Evolutionary conservation across 1,284 basidiomycete species (phyloP).

Genomic region (Cryptococcus sp.): DNA sequence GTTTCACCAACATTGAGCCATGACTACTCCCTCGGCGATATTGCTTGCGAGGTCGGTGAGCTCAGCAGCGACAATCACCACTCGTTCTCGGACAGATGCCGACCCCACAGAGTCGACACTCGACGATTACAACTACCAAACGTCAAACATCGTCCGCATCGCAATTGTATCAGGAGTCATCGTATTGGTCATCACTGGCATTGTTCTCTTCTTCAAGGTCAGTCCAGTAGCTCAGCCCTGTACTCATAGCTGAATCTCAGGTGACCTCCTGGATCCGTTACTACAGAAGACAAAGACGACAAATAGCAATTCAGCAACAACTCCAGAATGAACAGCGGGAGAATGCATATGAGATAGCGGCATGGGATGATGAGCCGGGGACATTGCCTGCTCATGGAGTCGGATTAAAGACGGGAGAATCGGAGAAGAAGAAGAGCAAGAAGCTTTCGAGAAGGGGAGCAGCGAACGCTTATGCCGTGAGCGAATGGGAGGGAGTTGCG

Average conservation of each 20-base stretch:
- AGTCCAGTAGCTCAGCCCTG: slow-evolving; percentile 5
- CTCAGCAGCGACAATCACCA: neutral
- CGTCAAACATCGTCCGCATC: slow-evolving; percentile 37
- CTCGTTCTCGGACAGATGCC: neutral
- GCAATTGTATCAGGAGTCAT: slow-evolving; percentile 43
- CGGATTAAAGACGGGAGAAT: neutral
- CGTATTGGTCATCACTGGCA: slow-evolving; percentile 29
- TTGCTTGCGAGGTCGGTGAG: neutral
- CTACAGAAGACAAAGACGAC: slow-evolving; percentile 31
- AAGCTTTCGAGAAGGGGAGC: slow-evolving; percentile 27
- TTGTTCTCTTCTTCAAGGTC: slow-evolving; percentile 40
- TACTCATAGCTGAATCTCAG: slow-evolving; percentile 14
- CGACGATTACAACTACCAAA: slow-evolving; percentile 26
- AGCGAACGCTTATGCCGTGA: slow-evolving; percentile 41
- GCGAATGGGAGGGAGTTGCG: slow-evolving; percentile 44
- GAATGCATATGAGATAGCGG: slow-evolving; percentile 42
- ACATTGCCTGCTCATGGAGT: slow-evolving; percentile 26
- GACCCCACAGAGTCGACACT: slow-evolving; percentile 2
- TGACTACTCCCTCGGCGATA: too few species aligned
- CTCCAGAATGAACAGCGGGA: slow-evolving; percentile 33
- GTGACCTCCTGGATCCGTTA: slow-evolving; percentile 38
- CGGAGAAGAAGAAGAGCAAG: slow-evolving; percentile 19
- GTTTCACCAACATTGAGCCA: too few species aligned
- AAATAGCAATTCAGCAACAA: slow-evolving; percentile 19
- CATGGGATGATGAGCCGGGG: slow-evolving; percentile 41